Percentiles rank a stretch among this genome's conserved stretches.
These are phyloP conservation scores for Letharia lupina DNA, from an alignment of 495 filamentous ascomycete species.

Conservation along the genomic window DNA sequence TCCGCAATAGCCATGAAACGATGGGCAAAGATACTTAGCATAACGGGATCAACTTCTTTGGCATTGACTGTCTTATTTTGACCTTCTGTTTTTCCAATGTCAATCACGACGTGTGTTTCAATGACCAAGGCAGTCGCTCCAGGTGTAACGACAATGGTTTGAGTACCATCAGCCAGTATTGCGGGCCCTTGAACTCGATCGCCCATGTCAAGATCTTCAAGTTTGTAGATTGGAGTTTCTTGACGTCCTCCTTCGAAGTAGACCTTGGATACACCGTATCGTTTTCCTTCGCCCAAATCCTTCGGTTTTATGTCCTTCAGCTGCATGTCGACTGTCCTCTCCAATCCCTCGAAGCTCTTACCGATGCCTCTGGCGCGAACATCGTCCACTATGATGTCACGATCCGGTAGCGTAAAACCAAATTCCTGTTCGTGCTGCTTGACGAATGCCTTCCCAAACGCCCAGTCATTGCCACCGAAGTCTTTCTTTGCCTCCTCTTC, in stretches of 20 bases:
- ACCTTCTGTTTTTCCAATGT: slow-evolving; percentile 48
- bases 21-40: slow-evolving; percentile 92
- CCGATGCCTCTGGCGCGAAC: slow-evolving; percentile 82
- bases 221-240: slow-evolving; percentile 77
- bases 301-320: slow-evolving; percentile 52
- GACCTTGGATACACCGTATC: slow-evolving; percentile 32
- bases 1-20: slow-evolving; percentile 99
- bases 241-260: slow-evolving; percentile 60
- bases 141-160: slow-evolving; percentile 89
- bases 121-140: slow-evolving; percentile 65
- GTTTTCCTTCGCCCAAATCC: slow-evolving; percentile 29
- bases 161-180: slow-evolving; percentile 87
- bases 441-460: slow-evolving; percentile 74
- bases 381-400: slow-evolving; percentile 90
- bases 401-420: slow-evolving; percentile 79
- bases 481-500: slow-evolving; percentile 49
- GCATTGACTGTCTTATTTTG: slow-evolving; percentile 39
- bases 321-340: slow-evolving; percentile 73
- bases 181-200: slow-evolving; percentile 76
- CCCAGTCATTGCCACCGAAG: slow-evolving; percentile 61
- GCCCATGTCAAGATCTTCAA: slow-evolving; percentile 69
- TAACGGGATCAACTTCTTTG: slow-evolving; percentile 65
- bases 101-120: slow-evolving; percentile 56
- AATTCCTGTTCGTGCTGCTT: slow-evolving; percentile 89
- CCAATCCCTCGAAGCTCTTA: slow-evolving; percentile 70